Conservation (phyloP, 2,329 filamentous ascomycete genomes). For the Diaporthe destruens region DNA sequence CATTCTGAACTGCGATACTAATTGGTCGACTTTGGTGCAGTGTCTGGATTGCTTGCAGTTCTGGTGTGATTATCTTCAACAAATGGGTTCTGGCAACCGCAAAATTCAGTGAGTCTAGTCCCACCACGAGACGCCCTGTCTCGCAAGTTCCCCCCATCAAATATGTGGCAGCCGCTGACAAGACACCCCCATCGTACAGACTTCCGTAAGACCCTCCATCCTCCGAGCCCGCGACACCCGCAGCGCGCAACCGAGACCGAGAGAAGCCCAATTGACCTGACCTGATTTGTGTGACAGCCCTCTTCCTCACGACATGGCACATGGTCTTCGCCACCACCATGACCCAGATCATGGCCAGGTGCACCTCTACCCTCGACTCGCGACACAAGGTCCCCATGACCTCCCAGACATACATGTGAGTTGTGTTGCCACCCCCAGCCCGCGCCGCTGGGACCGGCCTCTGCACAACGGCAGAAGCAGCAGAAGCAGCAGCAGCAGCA, state of each 20-base stretch:
- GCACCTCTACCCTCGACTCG: conserved; percentile 86
- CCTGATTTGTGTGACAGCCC: conserved; percentile 54
- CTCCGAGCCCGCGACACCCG: background rate
- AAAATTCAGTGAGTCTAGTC: conserved; percentile 66
- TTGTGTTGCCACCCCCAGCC: background rate
- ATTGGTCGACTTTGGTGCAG: conserved; percentile 58
- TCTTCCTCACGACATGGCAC: conserved; percentile 93
- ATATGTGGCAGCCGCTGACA: conserved; percentile 32
- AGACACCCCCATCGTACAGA: conserved; percentile 45
- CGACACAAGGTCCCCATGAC: conserved; percentile 96
- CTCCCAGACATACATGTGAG: conserved; percentile 51
- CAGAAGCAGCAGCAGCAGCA: too few species aligned
- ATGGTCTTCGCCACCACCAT: conserved; percentile 88
- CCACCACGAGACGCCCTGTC: conserved; percentile 24
- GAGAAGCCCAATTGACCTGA: conserved; percentile 65
- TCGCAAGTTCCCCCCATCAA: background rate
- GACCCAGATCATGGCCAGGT: conserved; percentile 89
- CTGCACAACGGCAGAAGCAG: too few species aligned
- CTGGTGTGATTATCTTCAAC: conserved; percentile 94
- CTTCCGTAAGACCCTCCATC: conserved; percentile 40
- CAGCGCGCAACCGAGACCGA: background rate
- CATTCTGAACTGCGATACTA: background rate
- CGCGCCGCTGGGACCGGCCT: conserved; percentile 59
- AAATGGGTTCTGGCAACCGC: conserved; percentile 90
- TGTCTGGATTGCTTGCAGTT: conserved; percentile 89